Evolutionary conservation across 2,329 filamentous ascomycete species (phyloP).

Genomic region (Aspergillus costaricaensis): DNA sequence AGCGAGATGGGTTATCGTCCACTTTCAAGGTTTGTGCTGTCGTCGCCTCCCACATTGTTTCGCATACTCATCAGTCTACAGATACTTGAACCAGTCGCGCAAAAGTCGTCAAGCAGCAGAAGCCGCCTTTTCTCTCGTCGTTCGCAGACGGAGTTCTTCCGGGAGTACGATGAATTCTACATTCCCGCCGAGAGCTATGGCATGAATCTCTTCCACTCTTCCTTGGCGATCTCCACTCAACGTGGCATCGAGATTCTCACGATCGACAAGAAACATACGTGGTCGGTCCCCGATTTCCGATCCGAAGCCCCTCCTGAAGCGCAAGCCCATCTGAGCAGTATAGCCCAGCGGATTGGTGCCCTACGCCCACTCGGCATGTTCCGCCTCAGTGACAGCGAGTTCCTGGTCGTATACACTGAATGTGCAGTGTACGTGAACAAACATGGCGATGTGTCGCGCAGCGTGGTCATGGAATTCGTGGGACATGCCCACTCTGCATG

Average conservation of each 20-base stretch:
- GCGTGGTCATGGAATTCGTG: conserved; percentile 98
- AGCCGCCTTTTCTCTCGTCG: conserved; percentile 66
- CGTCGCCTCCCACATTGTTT: too few relatives aligned
- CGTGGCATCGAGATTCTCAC: conserved; percentile 96
- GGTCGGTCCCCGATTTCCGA: conserved; percentile 82
- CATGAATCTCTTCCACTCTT: conserved; percentile 94
- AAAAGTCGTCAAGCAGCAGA: conserved; percentile 85
- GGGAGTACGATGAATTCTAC: conserved; percentile 98
- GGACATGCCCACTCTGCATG: conserved; percentile 85
- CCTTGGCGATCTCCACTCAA: conserved; percentile 85
- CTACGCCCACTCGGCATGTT: conserved; percentile 95
- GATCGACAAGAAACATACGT: conserved; percentile 93
- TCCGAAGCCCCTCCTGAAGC: conserved; percentile 63
- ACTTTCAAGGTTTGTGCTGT: conserved; percentile 69
- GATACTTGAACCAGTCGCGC: conserved; percentile 87
- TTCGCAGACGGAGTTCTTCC: conserved; percentile 89
- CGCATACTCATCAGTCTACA: neutral
- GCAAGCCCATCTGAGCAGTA: conserved; percentile 70
- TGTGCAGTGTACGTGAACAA: conserved; percentile 98
- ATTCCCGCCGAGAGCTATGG: conserved; percentile 93
- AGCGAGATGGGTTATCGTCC: conserved; percentile 85
- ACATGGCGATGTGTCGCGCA: conserved; percentile 90
- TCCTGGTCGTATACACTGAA: conserved; percentile 90
- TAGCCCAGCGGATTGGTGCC: conserved; percentile 77
- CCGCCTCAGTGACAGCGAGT: conserved; percentile 86